Conservation (phyloP, 2,329 filamentous ascomycete genomes). For the Xylaria sp. region DNA sequence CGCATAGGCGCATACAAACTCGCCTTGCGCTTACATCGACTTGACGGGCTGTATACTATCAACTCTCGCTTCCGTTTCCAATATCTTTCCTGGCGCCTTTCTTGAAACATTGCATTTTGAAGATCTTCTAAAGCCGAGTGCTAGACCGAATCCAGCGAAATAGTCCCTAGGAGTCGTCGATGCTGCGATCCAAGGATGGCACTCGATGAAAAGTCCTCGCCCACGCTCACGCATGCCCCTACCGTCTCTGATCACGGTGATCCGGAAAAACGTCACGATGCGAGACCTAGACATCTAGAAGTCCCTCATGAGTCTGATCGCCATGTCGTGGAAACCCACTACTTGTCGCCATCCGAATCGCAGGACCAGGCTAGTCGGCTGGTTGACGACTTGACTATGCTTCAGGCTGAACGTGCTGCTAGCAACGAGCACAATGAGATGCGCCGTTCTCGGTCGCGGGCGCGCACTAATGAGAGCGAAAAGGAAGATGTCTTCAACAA, state of each 20-base stretch:
- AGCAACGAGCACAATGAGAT: constrained; percentile 43
- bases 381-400: constrained; percentile 47
- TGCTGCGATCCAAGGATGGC: constrained; percentile 25
- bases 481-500: constrained; percentile 50
- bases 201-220: constrained; percentile 41
- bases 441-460: constrained; percentile 40
- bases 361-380: constrained; percentile 45
- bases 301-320: constrained; percentile 36
- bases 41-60: background rate
- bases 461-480: constrained; percentile 37
- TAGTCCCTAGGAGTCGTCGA: constrained; percentile 1
- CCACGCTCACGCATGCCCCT: constrained; percentile 22
- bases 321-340: constrained; percentile 30
- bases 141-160: background rate
- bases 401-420: constrained; percentile 48
- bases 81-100: too few species aligned
- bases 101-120: background rate
- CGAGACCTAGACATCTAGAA: constrained; percentile 38
- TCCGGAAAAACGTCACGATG: constrained; percentile 30
- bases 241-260: constrained; percentile 21
- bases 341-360: constrained; percentile 42
- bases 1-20: background rate
- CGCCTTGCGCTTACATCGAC: background rate
- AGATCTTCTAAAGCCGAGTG: background rate
- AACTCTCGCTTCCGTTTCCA: constrained; percentile 3